phyloP scores from a whole-genome alignment of 805 yeast species.

The Candida maltosa region DNA sequence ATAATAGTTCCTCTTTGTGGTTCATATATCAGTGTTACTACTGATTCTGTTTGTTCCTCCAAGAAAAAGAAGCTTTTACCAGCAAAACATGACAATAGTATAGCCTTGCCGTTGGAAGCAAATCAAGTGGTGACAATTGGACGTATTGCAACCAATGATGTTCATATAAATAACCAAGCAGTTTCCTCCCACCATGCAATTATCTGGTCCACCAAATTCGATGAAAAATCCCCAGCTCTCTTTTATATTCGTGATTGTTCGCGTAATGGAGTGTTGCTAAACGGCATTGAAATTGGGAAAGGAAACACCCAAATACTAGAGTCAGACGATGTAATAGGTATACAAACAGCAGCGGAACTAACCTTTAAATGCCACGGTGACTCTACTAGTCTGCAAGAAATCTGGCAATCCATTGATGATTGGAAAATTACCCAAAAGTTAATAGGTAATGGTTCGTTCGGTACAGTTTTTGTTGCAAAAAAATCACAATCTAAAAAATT shows the following conservation, averaged over 20 bases:
- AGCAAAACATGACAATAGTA: not conserved
- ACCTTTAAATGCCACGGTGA: not conserved
- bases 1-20: not conserved
- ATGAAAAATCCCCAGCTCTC: conserved; percentile 42
- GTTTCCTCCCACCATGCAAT: conserved; percentile 47
- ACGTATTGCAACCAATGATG: conserved; percentile 28
- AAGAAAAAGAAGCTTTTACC: no score
- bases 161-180: conserved; percentile 31
- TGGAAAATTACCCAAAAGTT: conserved; percentile 44
- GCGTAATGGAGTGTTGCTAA: conserved; percentile 48
- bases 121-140: conserved; percentile 43
- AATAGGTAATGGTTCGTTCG: conserved; percentile 59
- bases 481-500: conserved; percentile 18
- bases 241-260: conserved; percentile 51
- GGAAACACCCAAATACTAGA: conserved; percentile 29
- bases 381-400: not conserved
- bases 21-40: not conserved
- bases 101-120: conserved; percentile 15
- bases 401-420: conserved; percentile 2
- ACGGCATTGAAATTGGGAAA: conserved; percentile 28
- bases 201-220: conserved; percentile 50
- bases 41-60: not conserved
- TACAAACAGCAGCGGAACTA: conserved; percentile 19
- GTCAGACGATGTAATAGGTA: conserved; percentile 36
- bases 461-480: conserved; percentile 43